Base-by-base conservation (phyloP, 148 eudicot species). In the Amaranthus palmeri region DNA sequence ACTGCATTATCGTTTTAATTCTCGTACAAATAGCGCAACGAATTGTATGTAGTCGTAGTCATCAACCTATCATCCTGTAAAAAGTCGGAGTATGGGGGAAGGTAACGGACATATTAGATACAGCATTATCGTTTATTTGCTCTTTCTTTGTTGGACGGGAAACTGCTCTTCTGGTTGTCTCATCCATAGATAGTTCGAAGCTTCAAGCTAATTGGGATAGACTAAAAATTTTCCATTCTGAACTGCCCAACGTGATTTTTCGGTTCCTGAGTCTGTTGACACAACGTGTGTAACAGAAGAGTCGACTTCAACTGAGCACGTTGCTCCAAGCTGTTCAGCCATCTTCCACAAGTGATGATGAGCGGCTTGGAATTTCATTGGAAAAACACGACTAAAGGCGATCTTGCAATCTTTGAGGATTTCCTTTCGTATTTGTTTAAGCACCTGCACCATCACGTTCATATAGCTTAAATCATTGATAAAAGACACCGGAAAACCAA, bases 271-370 rank as follows among this genome's bases (percentile, higher is more conserved):
- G 62, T 92, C 90, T 2, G 66, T 49, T 43, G 96, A 88, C 10
- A 92, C 88, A 9, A 92, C 88, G 56, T 92, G 96, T 0, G 97
- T 92, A 46, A 90, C 85, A 0, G 84, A 72, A 3, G 78, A 59
- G 54, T 87, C 91, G 0, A 81, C 18, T 53, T 88, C 82, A 5
- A 80, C 79, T 3, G 81, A 77, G 81, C 91, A 90, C 18, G 73
- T 83, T 4, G 97, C 97, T 53, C 97, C 97, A 74, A 92, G 65
- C 67, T 81, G 81, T 61, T 86, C 96, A 2, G 97, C 97, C 83
- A 85, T 81, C 76, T 76, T 88, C 97, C 97, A 90, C n/a, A 80
- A 54, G n/a, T 69, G 79, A 69, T 89, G 86, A 42, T 78, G 77
- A 44, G 76, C 83, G 11, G 91, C 80, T 54, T 75, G 75, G 77